Evolutionary conservation across 495 filamentous ascomycete species (phyloP).

Genomic region (Daldinia loculata): DNA sequence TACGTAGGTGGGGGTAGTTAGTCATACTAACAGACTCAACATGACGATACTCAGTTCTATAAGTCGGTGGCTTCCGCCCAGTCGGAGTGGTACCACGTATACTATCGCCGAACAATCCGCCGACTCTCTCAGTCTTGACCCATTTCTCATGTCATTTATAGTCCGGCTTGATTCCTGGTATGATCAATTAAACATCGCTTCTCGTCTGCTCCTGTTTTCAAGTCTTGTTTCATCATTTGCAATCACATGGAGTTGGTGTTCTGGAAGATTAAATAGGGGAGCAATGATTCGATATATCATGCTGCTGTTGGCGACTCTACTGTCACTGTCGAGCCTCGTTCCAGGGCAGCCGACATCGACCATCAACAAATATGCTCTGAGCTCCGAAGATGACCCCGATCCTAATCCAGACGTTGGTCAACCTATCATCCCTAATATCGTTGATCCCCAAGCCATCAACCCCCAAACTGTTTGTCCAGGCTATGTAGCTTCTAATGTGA

Average conservation of each 20-base stretch:
- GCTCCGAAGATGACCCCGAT: conserved; percentile 10
- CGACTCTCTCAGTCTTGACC: conserved; percentile 3
- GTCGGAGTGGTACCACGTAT: conserved; percentile 2
- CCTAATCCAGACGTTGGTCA: conserved; percentile 52
- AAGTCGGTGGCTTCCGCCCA: conserved; percentile 14
- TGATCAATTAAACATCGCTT: conserved; percentile 15
- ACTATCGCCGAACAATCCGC: conserved; percentile 11
- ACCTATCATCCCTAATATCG: conserved; percentile 72
- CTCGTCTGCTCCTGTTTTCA: conserved; percentile 31
- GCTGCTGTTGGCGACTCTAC: conserved; percentile 8
- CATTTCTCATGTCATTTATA: conserved; percentile 19
- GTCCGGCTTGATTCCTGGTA: conserved; percentile 20
- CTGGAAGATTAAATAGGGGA: conserved; percentile 15
- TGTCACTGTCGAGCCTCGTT: conserved; percentile 6
- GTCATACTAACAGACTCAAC: background rate
- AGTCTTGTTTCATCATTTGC: conserved; percentile 20
- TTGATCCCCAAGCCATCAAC: conserved; percentile 75
- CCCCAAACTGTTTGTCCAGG: conserved; percentile 79
- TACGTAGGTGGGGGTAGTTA: background rate
- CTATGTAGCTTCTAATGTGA: conserved; percentile 72
- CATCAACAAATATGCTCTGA: background rate
- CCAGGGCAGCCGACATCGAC: conserved; percentile 11
- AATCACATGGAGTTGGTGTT: conserved; percentile 16
- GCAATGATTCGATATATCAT: conserved; percentile 25
- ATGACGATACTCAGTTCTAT: conserved; percentile 19